Conservation (phyloP, 2,329 filamentous ascomycete genomes). For the Colletotrichum sp. region DNA sequence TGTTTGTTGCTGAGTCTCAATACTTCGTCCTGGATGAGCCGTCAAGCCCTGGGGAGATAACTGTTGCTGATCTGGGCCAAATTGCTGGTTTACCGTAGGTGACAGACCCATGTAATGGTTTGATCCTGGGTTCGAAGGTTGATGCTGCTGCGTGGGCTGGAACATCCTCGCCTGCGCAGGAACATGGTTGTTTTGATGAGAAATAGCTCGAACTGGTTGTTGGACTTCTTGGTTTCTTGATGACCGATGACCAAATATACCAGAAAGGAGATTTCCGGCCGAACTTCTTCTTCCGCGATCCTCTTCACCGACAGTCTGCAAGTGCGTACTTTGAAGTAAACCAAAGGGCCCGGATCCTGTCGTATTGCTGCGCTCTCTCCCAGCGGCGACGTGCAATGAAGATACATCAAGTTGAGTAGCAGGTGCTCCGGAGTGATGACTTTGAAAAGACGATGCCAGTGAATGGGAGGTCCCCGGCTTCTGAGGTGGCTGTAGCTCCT, state of each 20-base stretch:
- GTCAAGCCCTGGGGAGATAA: not conserved
- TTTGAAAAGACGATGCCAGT: constrained; percentile 23
- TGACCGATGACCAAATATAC: constrained; percentile 24
- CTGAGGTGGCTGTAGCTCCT: constrained; percentile 18
- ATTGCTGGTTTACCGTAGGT: not conserved
- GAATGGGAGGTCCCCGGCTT: constrained; percentile 26
- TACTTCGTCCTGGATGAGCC: not conserved
- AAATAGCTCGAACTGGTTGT: not conserved
- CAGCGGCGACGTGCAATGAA: not conserved
- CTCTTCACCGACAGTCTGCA: constrained; percentile 18
- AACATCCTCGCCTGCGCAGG: not conserved
- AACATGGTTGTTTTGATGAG: not conserved
- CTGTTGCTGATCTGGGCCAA: not conserved
- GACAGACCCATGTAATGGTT: not conserved
- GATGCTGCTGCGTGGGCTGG: not conserved
- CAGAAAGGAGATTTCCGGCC: constrained; percentile 24
- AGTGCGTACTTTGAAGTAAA: not conserved
- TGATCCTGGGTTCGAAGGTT: not conserved
- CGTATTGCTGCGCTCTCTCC: constrained; percentile 24
- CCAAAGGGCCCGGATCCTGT: constrained; percentile 19
- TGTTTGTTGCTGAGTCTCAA: not conserved
- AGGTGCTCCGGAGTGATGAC: constrained; percentile 4
- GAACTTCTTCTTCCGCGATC: constrained; percentile 26
- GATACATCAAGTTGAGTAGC: constrained; percentile 1
- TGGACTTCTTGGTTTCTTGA: constrained; percentile 24